Evolutionary conservation across 768 basidiomycete species (phyloP).

Genomic region (Boletellus sp.): DNA sequence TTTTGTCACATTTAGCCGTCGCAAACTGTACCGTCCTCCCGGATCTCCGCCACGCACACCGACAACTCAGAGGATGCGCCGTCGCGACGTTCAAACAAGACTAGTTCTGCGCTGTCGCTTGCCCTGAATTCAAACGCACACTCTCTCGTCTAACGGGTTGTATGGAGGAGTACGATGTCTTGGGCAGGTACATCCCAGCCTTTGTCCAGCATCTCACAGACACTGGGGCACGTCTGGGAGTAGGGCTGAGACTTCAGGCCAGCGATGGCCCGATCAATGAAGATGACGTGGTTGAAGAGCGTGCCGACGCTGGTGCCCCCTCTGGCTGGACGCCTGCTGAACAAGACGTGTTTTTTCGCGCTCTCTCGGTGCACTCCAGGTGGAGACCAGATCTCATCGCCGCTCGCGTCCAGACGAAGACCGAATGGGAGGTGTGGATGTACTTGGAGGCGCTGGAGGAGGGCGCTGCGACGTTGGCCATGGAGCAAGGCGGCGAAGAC

Average conservation of each 20-base stretch:
- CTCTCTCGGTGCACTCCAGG: slow-evolving; percentile 60
- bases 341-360: slow-evolving; percentile 69
- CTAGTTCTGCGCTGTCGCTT: background rate
- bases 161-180: slow-evolving; percentile 19
- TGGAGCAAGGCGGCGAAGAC: slow-evolving; percentile 12
- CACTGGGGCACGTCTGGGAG: slow-evolving; percentile 18
- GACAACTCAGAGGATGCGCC: slow-evolving; percentile 14
- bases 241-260: background rate
- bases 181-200: slow-evolving; percentile 23
- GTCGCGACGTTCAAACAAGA: background rate
- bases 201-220: slow-evolving; percentile 27
- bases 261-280: background rate
- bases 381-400: slow-evolving; percentile 78
- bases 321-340: slow-evolving; percentile 63
- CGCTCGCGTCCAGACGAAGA: slow-evolving; percentile 60
- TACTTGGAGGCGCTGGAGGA: slow-evolving; percentile 56
- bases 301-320: background rate
- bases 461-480: slow-evolving; percentile 14
- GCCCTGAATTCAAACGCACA: background rate
- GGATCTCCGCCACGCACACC: background rate
- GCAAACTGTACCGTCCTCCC: background rate
- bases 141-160: background rate
- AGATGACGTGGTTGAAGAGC: background rate
- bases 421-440: slow-evolving; percentile 58
- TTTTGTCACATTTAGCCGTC: slow-evolving; percentile 1